A percentile compares a stretch with the other conserved stretches of the same genome.
phyloP scores from a whole-genome alignment of 2,329 filamentous ascomycete species.

The Clarireedia hainanense region DNA sequence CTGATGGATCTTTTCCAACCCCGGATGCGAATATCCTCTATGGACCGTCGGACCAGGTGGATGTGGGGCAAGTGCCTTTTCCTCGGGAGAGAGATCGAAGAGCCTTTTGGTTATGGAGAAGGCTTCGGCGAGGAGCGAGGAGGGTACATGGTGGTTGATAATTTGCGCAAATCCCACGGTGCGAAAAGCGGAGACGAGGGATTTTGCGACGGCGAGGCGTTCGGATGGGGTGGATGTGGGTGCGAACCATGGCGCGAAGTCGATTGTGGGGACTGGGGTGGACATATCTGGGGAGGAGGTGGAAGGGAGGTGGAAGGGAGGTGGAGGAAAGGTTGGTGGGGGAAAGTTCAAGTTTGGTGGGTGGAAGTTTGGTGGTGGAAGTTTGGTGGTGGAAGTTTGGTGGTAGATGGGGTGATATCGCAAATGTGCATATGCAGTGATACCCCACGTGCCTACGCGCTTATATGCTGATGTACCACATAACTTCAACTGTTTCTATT shows the following conservation, averaged over 20 bases:
- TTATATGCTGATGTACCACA: no score
- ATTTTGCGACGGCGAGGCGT: constrained; percentile 30
- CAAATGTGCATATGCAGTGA: no score
- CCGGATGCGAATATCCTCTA: constrained; percentile 48
- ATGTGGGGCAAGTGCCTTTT: constrained; percentile 42
- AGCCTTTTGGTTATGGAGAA: constrained; percentile 37
- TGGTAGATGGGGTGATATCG: no score
- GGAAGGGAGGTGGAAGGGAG: neutral
- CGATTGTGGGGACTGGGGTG: constrained; percentile 17
- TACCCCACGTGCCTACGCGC: no score
- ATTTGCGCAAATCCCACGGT: constrained; percentile 42
- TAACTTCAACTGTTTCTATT: no score
- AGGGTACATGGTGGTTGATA: constrained; percentile 38
- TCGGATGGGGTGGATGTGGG: constrained; percentile 18
- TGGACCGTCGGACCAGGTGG: constrained; percentile 41
- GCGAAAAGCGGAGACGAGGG: constrained; percentile 35
- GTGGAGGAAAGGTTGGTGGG: no score
- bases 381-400: no score
- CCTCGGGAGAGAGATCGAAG: constrained; percentile 36
- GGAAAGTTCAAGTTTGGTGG: no score
- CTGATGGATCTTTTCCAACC: constrained; percentile 45
- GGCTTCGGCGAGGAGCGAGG: constrained; percentile 33
- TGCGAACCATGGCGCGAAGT: constrained; percentile 18
- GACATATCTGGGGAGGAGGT: neutral
- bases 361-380: no score